These are phyloP conservation scores for Plenodomus tracheiphilus DNA, from an alignment of 2,329 filamentous ascomycete species.

Conservation along the genomic window DNA sequence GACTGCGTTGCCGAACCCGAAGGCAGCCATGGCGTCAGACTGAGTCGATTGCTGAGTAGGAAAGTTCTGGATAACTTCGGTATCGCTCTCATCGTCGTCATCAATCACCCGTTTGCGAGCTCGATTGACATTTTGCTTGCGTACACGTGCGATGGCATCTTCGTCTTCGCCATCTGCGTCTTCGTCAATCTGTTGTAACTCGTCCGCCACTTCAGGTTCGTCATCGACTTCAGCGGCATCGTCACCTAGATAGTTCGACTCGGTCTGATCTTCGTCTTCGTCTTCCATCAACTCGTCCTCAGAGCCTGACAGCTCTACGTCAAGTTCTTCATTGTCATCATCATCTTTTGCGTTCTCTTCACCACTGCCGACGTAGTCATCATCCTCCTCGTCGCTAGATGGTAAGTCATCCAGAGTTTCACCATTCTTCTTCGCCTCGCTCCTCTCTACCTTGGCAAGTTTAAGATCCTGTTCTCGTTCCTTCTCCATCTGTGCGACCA, in stretches of 20 bases:
- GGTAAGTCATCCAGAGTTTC: conserved; percentile 49
- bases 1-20: conserved; percentile 44
- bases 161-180: conserved; percentile 52
- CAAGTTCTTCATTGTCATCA: conserved; percentile 42
- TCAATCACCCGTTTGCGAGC: conserved; percentile 62
- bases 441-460: conserved; percentile 76
- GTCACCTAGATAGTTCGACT: conserved; percentile 41
- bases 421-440: conserved; percentile 66
- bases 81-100: conserved; percentile 56
- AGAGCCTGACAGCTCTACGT: conserved; percentile 29
- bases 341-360: conserved; percentile 52
- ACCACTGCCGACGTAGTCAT: conserved; percentile 52
- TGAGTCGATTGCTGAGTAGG: conserved; percentile 30
- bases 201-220: conserved; percentile 25
- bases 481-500: conserved; percentile 69
- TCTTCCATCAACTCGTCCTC: conserved; percentile 34
- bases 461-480: conserved; percentile 79
- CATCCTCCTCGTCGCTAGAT: conserved; percentile 60
- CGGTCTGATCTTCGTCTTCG: conserved; percentile 24
- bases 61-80: conserved; percentile 15
- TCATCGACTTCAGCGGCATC: conserved; percentile 48
- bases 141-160: conserved; percentile 47
- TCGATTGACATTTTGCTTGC: conserved; percentile 56
- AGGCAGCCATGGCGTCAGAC: conserved; percentile 42
- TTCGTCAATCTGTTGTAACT: conserved; percentile 22